Evolutionary conservation across 2,329 filamentous ascomycete species (phyloP).

Genomic region (Escovopsis weberi): DNA sequence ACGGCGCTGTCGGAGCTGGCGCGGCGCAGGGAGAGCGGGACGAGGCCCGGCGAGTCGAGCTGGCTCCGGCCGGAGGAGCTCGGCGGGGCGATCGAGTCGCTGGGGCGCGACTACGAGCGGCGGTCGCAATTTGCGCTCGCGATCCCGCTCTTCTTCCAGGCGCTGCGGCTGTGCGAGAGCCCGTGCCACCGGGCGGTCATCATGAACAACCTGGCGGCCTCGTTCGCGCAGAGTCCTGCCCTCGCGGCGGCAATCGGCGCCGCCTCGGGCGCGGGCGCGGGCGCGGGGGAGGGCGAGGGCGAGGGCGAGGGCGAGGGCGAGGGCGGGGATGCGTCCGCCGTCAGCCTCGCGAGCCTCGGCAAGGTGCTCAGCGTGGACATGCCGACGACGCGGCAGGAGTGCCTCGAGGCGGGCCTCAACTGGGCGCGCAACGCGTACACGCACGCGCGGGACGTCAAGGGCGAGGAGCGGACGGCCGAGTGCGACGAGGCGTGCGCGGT

Average conservation of each 20-base stretch:
- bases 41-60: constrained; percentile 53
- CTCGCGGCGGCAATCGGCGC: constrained; percentile 11
- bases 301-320: constrained; percentile 6
- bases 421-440: constrained; percentile 70
- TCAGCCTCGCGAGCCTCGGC: constrained; percentile 7
- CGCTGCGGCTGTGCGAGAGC: constrained; percentile 50
- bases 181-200: constrained; percentile 69
- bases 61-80: constrained; percentile 61
- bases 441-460: constrained; percentile 49
- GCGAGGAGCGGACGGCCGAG: constrained; percentile 55
- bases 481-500: constrained; percentile 75
- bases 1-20: constrained; percentile 61
- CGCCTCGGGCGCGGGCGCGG: neutral
- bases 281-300: constrained; percentile 7
- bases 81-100: constrained; percentile 59
- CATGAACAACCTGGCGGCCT: constrained; percentile 72
- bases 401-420: constrained; percentile 54
- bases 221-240: constrained; percentile 53
- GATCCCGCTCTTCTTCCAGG: constrained; percentile 74
- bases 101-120: constrained; percentile 63
- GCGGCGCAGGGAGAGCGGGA: constrained; percentile 49
- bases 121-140: constrained; percentile 67
- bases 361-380: constrained; percentile 16
- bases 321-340: constrained; percentile 8
- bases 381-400: constrained; percentile 37